A percentile compares a stretch with the other conserved stretches of the same genome.
Conservation (phyloP, 2,329 filamentous ascomycete species). For the Ophiostoma perfectum region DNA sequence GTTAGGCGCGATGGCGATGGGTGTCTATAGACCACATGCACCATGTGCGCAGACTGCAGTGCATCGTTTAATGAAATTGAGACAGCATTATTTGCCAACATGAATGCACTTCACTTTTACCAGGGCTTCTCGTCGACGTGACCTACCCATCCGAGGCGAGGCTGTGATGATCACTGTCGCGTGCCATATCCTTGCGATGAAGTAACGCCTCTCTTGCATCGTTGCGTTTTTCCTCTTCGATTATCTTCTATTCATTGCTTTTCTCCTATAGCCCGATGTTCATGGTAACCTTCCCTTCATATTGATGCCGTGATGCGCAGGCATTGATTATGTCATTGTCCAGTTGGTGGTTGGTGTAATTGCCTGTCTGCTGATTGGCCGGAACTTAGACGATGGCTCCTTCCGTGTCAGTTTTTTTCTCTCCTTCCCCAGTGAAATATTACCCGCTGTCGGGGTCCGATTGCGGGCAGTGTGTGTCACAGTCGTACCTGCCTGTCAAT, state of each 20-base stretch:
- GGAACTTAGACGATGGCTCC: constrained; percentile 6
- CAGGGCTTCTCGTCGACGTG: background rate
- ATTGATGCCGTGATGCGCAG: background rate
- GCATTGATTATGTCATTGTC: background rate
- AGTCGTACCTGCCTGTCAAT: constrained; percentile 14
- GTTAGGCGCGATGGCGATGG: background rate
- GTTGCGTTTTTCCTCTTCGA: too few species aligned
- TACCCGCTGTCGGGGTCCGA: constrained; percentile 22
- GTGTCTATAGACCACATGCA: background rate
- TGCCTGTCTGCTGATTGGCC: constrained; percentile 25
- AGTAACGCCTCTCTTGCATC: too few species aligned
- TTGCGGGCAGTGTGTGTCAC: constrained; percentile 17
- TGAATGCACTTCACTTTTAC: background rate
- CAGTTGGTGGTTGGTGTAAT: constrained; percentile 17
- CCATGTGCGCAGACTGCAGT: background rate
- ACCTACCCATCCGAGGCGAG: too few species aligned
- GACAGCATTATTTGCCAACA: background rate
- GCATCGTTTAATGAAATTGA: background rate
- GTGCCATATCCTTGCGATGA: too few species aligned
- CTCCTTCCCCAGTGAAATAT: constrained; percentile 10
- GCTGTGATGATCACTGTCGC: too few species aligned
- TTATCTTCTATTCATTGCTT: too few species aligned
- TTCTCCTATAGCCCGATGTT: too few species aligned
- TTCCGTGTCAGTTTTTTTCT: constrained; percentile 6
- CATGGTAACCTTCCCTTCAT: too few species aligned